Evolutionary conservation across 2,329 filamentous ascomycete species (phyloP), one percentile per base, ranked within the genome.

Genomic region (Penicillium sp.): DNA sequence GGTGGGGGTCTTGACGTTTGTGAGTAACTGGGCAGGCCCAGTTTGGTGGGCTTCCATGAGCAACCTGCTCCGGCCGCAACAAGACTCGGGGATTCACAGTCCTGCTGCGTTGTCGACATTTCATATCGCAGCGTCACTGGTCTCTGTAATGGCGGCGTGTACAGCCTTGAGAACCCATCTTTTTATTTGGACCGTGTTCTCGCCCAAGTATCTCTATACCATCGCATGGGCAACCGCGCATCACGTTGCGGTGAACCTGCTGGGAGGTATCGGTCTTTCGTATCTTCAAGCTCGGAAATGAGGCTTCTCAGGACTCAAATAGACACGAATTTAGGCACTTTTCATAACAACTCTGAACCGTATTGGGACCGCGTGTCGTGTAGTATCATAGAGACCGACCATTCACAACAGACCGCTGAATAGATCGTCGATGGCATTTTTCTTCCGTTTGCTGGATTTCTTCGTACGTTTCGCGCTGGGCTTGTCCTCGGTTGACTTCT

Each of bases 151-250:
- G 91, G 81, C 78, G 11, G 89, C 91, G 13, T 98, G 93, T 67
- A 89, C 86, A 39, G 76, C 80, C 6, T 68, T 98, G 63, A 76
- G 91, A 56, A 89, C 87, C 24, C 93, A 98, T 74, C 69, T 98
- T 47, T 98, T 98, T 65, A 90, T 98, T 51, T 98, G 93, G 93
- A 97, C 91, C 0, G 93, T 98, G 9, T 98, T 98, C 68, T 95
- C 88, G 54, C 93, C 93, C 0, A 98, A 97, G 69, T 97, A 90
- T 67, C 71, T 98, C 56, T 98, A 95, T 66, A 87, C 83, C 54
- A 85, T 93, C 76, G 89, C 86, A 11, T 98, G 93, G 94, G 82
- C 80, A 52, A 63, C 91, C 37, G 87, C 81, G 6, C 88, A 90
- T 72, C 91, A 98, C 78, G 65, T 90, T 50, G 64, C 78, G 29